phyloP scores from a whole-genome alignment of 495 filamentous ascomycete genomes.

The Penicillium cataractarum region DNA sequence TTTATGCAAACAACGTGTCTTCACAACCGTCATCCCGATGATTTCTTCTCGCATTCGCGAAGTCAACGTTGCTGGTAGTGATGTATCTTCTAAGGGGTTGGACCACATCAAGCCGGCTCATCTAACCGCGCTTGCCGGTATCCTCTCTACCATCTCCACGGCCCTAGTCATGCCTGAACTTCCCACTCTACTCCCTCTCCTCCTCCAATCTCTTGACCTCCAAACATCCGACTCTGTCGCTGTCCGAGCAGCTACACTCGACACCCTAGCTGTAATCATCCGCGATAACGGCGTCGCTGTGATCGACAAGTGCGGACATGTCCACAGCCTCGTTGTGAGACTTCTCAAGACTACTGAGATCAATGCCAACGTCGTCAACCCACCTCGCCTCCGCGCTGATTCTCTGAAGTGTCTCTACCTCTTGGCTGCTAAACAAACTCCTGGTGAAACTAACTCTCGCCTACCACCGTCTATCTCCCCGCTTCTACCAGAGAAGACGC shows the following conservation, averaged over 20 bases:
- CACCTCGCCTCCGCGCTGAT: conserved; percentile 50
- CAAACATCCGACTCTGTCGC: conserved; percentile 47
- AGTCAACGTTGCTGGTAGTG: conserved; percentile 39
- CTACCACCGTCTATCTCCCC: conserved; percentile 45
- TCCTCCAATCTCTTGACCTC: conserved; percentile 72
- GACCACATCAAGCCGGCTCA: conserved; percentile 60
- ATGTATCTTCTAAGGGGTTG: conserved; percentile 10
- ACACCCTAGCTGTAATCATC: conserved; percentile 62
- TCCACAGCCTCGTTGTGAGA: conserved; percentile 60
- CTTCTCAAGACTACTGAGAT: conserved; percentile 53
- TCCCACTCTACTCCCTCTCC: conserved; percentile 62
- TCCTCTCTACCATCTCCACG: conserved; percentile 64
- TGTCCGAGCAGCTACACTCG: conserved; percentile 66
- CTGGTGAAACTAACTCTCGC: conserved; percentile 29
- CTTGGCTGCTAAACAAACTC: conserved; percentile 48
- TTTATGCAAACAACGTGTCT: conserved; percentile 68
- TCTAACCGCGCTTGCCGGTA: conserved; percentile 66
- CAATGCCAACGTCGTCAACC: conserved; percentile 28
- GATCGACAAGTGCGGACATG: conserved; percentile 60
- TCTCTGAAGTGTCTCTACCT: conserved; percentile 60
- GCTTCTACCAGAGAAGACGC: conserved; percentile 59
- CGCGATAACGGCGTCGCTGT: conserved; percentile 56
- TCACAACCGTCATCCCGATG: conserved; percentile 61
- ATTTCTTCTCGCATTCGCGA: conserved; percentile 59
- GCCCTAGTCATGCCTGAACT: conserved; percentile 63